Percentiles rank a stretch among this genome's conserved stretches.
Evolutionary conservation across 495 filamentous ascomycete genomes (phyloP).

Genomic region (Aspergillus haitiensis): DNA sequence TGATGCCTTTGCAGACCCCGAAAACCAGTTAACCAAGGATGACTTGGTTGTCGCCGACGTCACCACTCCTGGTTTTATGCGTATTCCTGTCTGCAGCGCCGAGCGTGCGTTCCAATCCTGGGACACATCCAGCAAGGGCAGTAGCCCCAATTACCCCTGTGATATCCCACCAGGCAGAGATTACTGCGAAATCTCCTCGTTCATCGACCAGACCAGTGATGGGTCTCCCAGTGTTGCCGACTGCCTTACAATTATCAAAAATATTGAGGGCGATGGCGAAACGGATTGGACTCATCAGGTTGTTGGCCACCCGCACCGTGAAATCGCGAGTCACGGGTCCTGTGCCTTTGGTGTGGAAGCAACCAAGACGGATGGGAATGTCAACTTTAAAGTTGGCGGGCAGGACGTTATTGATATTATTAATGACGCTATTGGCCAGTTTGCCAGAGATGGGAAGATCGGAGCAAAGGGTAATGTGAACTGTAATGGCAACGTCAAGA

Average conservation of each 20-base stretch:
- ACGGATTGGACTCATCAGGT: slow-evolving; percentile 6
- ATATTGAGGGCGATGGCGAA: slow-evolving; percentile 27
- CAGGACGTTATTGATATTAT: slow-evolving; percentile 19
- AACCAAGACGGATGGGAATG: slow-evolving; percentile 6
- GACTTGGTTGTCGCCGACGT: slow-evolving; percentile 26
- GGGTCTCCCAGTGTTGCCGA: slow-evolving; percentile 32
- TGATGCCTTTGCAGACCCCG: slow-evolving; percentile 24
- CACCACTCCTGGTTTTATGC: slow-evolving; percentile 34
- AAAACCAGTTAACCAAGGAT: slow-evolving; percentile 17
- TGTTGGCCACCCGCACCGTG: neutral
- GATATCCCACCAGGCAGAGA: slow-evolving; percentile 23
- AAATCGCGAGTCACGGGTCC: slow-evolving; percentile 15
- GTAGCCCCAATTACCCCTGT: slow-evolving; percentile 33
- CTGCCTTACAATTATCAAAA: slow-evolving; percentile 34
- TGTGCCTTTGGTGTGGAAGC: slow-evolving; percentile 13
- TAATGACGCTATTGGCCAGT: slow-evolving; percentile 7
- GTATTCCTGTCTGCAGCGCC: slow-evolving; percentile 35
- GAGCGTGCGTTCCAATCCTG: slow-evolving; percentile 21
- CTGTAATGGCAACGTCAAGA: slow-evolving; percentile 9
- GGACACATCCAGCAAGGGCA: slow-evolving; percentile 16
- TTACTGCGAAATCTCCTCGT: slow-evolving; percentile 29
- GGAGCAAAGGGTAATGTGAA: slow-evolving; percentile 16
- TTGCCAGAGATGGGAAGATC: slow-evolving; percentile 2
- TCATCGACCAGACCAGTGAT: slow-evolving; percentile 30
- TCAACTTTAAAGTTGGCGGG: slow-evolving; percentile 9